Evolutionary conservation across 148 eudicot genomes (phyloP).

Genomic region (Agrostemma githago): DNA sequence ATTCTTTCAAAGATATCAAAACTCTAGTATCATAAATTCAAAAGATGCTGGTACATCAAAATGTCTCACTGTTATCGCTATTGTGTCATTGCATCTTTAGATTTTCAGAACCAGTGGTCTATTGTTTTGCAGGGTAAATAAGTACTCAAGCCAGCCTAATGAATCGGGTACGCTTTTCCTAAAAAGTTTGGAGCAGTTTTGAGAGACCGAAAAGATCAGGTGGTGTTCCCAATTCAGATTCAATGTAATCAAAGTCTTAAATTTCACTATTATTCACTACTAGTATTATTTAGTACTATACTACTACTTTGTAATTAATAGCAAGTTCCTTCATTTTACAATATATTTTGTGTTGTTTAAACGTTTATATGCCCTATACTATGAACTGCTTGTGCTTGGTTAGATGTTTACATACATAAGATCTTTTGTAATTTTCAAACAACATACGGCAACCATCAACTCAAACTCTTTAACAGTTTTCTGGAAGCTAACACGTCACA

Average conservation of each 20-base stretch:
- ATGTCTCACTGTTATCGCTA: background rate
- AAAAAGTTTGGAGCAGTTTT: background rate
- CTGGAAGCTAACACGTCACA: background rate
- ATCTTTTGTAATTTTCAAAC: background rate
- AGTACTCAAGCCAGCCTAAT: background rate
- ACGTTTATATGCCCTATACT: background rate
- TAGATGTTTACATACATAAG: background rate
- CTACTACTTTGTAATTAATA: background rate
- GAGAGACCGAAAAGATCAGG: background rate
- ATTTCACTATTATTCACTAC: background rate
- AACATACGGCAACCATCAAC: background rate
- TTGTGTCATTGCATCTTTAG: background rate
- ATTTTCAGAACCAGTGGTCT: background rate
- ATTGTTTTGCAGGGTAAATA: background rate
- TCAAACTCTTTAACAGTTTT: background rate
- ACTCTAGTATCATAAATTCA: background rate
- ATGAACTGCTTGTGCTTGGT: background rate
- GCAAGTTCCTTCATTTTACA: background rate
- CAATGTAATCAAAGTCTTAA: background rate
- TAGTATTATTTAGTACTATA: too few species aligned
- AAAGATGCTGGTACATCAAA: background rate
- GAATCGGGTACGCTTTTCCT: background rate
- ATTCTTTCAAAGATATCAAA: background rate
- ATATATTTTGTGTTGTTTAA: background rate
- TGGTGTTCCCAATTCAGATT: background rate